Evolutionary conservation across 2,329 filamentous ascomycete species (phyloP).

Genomic region (Calycina herbarum): DNA sequence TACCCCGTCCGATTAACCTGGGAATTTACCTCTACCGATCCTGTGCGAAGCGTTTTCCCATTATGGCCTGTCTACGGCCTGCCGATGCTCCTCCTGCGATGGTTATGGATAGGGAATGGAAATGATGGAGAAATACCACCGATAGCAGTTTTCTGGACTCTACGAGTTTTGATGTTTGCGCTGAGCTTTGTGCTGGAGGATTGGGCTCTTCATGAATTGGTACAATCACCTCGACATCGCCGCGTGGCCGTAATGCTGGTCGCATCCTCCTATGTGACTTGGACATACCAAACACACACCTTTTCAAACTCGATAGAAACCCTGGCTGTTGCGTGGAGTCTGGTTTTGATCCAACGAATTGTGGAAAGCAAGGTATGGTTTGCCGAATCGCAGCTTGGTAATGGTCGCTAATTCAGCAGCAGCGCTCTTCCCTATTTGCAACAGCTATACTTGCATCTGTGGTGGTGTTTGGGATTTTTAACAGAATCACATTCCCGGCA

Average conservation of each 20-base stretch:
- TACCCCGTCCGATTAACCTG: slow-evolving; percentile 89
- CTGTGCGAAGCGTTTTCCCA: slow-evolving; percentile 94
- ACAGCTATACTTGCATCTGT: slow-evolving; percentile 79
- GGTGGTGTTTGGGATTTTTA: slow-evolving; percentile 84
- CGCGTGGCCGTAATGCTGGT: slow-evolving; percentile 78
- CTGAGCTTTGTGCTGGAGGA: slow-evolving; percentile 96
- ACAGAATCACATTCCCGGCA: slow-evolving; percentile 94
- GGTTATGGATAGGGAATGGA: slow-evolving; percentile 86
- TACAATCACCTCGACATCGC: slow-evolving; percentile 71
- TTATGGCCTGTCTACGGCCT: slow-evolving; percentile 94
- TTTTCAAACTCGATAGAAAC: slow-evolving; percentile 98
- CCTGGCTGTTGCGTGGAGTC: slow-evolving; percentile 85
- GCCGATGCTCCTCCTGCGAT: slow-evolving; percentile 89
- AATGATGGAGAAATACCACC: slow-evolving; percentile 75
- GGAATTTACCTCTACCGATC: slow-evolving; percentile 88
- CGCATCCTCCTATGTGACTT: slow-evolving; percentile 96
- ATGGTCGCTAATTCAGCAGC: slow-evolving; percentile 30
- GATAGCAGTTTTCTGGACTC: slow-evolving; percentile 83
- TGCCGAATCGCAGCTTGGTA: not conserved
- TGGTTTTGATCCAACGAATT: slow-evolving; percentile 89
- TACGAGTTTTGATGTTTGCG: slow-evolving; percentile 88
- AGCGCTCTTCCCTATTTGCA: slow-evolving; percentile 73
- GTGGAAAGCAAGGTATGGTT: slow-evolving; percentile 69
- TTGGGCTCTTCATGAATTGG: slow-evolving; percentile 93
- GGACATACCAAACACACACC: slow-evolving; percentile 97